Evolutionary conservation across 2,329 filamentous ascomycete species (phyloP), one percentile per base, ranked within the genome.

Genomic region (Colletotrichum gloeosporioides): DNA sequence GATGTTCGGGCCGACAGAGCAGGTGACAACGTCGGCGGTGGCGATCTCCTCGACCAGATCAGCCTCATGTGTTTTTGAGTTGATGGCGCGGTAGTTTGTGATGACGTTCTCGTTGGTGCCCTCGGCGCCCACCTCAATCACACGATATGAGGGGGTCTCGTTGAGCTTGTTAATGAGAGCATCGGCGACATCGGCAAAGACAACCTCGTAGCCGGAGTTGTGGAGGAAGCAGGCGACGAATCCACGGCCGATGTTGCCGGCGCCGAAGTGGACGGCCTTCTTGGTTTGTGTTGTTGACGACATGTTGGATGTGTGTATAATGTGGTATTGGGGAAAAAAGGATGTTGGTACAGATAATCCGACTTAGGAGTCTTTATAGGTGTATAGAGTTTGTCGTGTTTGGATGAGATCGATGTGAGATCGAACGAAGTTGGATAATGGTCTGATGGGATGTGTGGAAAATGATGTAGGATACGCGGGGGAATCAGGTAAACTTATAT

Each of bases 61-160:
- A 70, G 90, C 90, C 88, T 98, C 94, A 83, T 98, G 89, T 79
- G 93, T 92, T 87, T 95, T 96, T 80, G 95, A 98, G 92, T 99
- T 98, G 91, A 99, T 94, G 86, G 97, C 97, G 69, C 95, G 95
- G 90, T 98, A 99, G 89, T 98, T 97, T 86, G 95, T 94, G 87
- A 99, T 98, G 81, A 89, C 94, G 86, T 95, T 96, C 82, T 92
- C 92, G 73, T 90, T 91, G 82, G 96, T 96, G 80, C 95, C 96
- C 76, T 98, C 94, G 66, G 92, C 90, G 79, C 96, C 96, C 80
- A 98, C 95, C 88, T 98, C 96, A 76, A 96, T 98, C 84, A 99
- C 96, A 78, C 94, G 93, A 91, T 99, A 99, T 16, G 92, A 94
- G 72, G 92, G 89, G 65, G 92, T 90, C 25, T 89, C 87, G 84